Evolutionary conservation across 176 grass and related monocot genomes (phyloP).

Genomic region (Pharus latifolius): DNA sequence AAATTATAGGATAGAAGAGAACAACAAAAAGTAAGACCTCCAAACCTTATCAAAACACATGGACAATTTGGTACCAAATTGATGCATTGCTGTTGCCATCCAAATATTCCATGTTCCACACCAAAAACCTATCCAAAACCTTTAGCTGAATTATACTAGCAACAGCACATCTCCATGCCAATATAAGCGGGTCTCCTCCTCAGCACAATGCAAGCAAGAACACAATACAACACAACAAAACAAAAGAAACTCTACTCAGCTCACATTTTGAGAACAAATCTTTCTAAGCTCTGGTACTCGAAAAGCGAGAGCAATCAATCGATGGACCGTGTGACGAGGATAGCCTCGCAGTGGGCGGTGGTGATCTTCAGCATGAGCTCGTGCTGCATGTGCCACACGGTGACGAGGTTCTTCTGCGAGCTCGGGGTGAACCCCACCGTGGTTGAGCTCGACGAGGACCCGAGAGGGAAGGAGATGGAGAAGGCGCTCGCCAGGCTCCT

Average conservation of each 20-base stretch:
- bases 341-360: slow-evolving; percentile 34
- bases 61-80: slow-evolving; percentile 11
- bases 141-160: no score
- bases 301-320: neutral
- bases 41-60: slow-evolving; percentile 21
- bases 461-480: slow-evolving; percentile 28
- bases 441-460: slow-evolving; percentile 43
- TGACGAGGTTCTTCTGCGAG: slow-evolving; percentile 31
- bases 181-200: slow-evolving; percentile 10
- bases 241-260: neutral
- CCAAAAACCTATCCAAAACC: neutral
- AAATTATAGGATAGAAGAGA: slow-evolving; percentile 20
- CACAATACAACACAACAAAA: neutral
- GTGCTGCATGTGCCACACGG: slow-evolving; percentile 45
- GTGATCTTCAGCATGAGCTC: slow-evolving; percentile 41
- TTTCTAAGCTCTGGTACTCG: neutral
- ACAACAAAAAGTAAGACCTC: slow-evolving; percentile 8
- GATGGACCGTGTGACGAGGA: slow-evolving; percentile 44
- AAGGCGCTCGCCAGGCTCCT: slow-evolving; percentile 22
- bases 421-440: slow-evolving; percentile 39
- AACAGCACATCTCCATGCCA: slow-evolving; percentile 1
- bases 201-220: neutral
- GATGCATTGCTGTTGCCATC: slow-evolving; percentile 12
- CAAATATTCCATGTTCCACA: slow-evolving; percentile 40
- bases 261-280: neutral